Conservation (phyloP, 2,329 filamentous ascomycete genomes). For the Colletotrichum sojae region DNA sequence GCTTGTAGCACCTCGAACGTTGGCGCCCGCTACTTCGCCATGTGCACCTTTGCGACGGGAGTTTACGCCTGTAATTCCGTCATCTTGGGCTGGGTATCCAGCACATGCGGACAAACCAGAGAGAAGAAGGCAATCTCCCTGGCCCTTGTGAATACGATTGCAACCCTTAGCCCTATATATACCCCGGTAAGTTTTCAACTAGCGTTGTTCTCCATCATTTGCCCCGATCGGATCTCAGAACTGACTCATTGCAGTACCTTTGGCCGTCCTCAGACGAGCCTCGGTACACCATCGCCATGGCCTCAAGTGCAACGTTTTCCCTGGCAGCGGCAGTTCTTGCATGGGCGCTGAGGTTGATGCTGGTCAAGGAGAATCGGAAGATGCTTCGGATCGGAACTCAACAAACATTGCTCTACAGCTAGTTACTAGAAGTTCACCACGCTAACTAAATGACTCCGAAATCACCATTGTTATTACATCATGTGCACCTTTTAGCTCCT, state of each 20-base stretch:
- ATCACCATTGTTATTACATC: no score
- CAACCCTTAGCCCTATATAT: conserved; percentile 39
- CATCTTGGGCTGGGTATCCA: conserved; percentile 58
- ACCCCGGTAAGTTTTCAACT: conserved; percentile 27
- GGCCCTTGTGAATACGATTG: conserved; percentile 42
- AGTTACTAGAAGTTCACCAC: neutral
- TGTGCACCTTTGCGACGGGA: conserved; percentile 53
- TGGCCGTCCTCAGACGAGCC: conserved; percentile 23
- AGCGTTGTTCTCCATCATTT: no score
- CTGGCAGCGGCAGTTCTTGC: conserved; percentile 44
- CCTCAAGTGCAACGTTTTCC: conserved; percentile 40
- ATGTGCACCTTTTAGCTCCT: no score
- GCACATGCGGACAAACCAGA: conserved; percentile 56
- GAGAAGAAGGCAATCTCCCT: conserved; percentile 60
- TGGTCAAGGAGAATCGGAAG: conserved; percentile 41
- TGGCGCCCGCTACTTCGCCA: conserved; percentile 50
- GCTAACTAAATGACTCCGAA: no score
- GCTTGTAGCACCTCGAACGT: conserved; percentile 49
- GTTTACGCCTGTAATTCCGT: conserved; percentile 58
- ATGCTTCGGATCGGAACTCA: conserved; percentile 7
- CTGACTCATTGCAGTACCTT: conserved; percentile 10
- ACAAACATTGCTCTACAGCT: conserved; percentile 1
- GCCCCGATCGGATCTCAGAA: no score
- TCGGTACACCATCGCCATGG: conserved; percentile 41
- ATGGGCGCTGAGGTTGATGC: conserved; percentile 42